Percentiles rank a stretch among this genome's conserved stretches.
These are phyloP conservation scores for Fusarium incarnatum DNA, from an alignment of 2,329 filamentous ascomycete genomes.

Conservation along the genomic window DNA sequence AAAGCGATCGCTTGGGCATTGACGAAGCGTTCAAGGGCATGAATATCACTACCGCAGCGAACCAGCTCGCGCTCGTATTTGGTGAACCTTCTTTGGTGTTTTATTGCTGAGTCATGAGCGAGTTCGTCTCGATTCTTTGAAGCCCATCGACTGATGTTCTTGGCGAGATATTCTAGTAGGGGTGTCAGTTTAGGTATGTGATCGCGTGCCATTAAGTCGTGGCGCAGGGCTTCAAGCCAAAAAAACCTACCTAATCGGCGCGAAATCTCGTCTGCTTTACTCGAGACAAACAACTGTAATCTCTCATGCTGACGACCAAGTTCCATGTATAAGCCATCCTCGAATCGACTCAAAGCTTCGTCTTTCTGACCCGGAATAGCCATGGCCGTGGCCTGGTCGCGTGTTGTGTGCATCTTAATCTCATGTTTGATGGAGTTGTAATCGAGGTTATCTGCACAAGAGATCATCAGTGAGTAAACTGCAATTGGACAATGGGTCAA, in stretches of 20 bases:
- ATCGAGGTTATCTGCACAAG: conserved; percentile 80
- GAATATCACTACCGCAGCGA: conserved; percentile 76
- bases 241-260: conserved; percentile 70
- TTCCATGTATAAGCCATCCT: conserved; percentile 76
- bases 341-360: conserved; percentile 69
- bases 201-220: conserved; percentile 25
- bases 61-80: conserved; percentile 66
- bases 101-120: conserved; percentile 53
- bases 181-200: conserved; percentile 42
- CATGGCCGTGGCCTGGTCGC: conserved; percentile 75
- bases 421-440: conserved; percentile 88
- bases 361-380: conserved; percentile 79
- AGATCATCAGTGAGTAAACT: conserved; percentile 12
- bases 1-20: conserved; percentile 81
- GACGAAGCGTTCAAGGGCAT: conserved; percentile 76
- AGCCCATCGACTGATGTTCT: conserved; percentile 61
- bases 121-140: conserved; percentile 50
- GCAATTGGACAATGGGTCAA: conserved; percentile 4
- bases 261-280: conserved; percentile 82
- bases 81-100: conserved; percentile 63
- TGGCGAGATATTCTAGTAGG: conserved; percentile 60
- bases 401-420: conserved; percentile 83
- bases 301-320: conserved; percentile 81
- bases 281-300: conserved; percentile 80
- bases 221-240: conserved; percentile 6